Percentiles rank a stretch among this genome's conserved stretches.
Conservation (phyloP, 2,329 filamentous ascomycete genomes). For the Aspergillus felis region DNA sequence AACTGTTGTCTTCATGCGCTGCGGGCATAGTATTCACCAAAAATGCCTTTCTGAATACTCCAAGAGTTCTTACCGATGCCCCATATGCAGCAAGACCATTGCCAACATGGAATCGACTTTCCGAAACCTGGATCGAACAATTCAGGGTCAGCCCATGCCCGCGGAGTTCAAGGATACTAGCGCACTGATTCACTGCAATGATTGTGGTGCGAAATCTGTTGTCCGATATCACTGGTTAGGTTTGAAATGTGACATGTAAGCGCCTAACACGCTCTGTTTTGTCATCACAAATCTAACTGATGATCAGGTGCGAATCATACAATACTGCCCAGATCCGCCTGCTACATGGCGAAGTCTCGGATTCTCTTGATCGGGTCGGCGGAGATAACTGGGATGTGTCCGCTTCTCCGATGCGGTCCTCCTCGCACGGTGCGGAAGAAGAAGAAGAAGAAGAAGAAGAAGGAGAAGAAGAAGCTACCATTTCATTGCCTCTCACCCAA, state of each 20-base stretch:
- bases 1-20: constrained; percentile 88
- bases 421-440: constrained; percentile 25
- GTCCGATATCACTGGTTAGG: constrained; percentile 94
- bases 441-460: too few species aligned
- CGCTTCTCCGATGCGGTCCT: constrained; percentile 21
- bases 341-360: constrained; percentile 29
- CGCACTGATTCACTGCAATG: constrained; percentile 87
- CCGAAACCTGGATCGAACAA: constrained; percentile 81
- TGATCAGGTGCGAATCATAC: constrained; percentile 42
- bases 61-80: constrained; percentile 88
- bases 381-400: constrained; percentile 12
- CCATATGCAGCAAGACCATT: constrained; percentile 94
- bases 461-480: constrained; percentile 21
- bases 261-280: background rate
- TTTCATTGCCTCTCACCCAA: constrained; percentile 18
- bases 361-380: constrained; percentile 22
- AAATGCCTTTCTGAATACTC: constrained; percentile 86
- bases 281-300: constrained; percentile 8
- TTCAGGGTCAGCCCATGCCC: constrained; percentile 89
- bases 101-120: constrained; percentile 97
- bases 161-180: constrained; percentile 72
- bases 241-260: constrained; percentile 69
- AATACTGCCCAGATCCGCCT: constrained; percentile 44
- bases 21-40: constrained; percentile 92
- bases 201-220: constrained; percentile 83